phyloP scores from a whole-genome alignment of 495 filamentous ascomycete genomes.

The Xylaria longipes region DNA sequence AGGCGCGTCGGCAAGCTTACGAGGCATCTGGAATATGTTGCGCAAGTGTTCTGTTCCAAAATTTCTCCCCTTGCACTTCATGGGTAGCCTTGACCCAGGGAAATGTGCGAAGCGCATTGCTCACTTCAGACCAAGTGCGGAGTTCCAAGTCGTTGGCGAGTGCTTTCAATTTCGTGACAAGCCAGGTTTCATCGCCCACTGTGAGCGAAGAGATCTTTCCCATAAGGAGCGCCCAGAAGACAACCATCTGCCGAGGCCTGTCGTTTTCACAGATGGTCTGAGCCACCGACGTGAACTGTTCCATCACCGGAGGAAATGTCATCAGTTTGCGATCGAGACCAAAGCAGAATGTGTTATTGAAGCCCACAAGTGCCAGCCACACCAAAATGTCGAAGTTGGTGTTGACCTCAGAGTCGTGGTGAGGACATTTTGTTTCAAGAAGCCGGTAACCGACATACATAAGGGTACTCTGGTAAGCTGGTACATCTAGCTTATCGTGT shows the following conservation, averaged over 20 bases:
- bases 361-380: constrained; percentile 9
- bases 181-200: constrained; percentile 1
- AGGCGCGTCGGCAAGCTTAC: neutral
- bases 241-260: neutral
- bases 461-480: constrained; percentile 5
- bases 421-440: neutral
- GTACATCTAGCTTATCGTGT: constrained; percentile 1
- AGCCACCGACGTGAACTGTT: neutral
- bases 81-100: constrained; percentile 16
- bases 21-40: neutral
- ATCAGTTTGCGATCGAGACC: neutral
- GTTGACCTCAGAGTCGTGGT: neutral
- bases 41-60: neutral
- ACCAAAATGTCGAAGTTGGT: constrained; percentile 6
- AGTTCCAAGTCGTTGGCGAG: constrained; percentile 3
- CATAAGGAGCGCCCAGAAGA: constrained; percentile 21
- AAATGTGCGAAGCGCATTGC: neutral
- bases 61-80: neutral
- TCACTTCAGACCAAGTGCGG: constrained; percentile 11
- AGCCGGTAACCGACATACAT: constrained; percentile 20
- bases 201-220: constrained; percentile 2
- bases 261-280: neutral
- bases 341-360: constrained; percentile 17
- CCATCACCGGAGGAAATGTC: neutral
- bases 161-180: constrained; percentile 20